Evolutionary conservation across 768 basidiomycete genomes (phyloP).

Genomic region (Neoboletus magnificus): DNA sequence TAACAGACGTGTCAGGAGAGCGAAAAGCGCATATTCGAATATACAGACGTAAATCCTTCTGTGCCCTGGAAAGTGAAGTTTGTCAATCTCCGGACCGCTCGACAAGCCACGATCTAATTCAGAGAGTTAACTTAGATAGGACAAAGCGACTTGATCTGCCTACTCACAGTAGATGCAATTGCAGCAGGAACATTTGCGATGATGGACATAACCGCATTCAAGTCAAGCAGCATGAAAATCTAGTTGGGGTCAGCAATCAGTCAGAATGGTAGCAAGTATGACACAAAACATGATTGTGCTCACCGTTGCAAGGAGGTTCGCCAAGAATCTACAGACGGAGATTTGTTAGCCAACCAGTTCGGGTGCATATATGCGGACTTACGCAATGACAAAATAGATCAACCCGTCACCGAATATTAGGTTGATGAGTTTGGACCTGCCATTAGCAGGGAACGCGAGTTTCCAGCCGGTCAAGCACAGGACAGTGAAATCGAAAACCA

Average conservation of each 20-base stretch:
- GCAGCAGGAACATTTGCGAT: slow-evolving; percentile 73
- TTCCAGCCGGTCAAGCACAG: slow-evolving; percentile 61
- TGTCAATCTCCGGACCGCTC: slow-evolving; percentile 61
- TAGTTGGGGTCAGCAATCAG: slow-evolving; percentile 5
- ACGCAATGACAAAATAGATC: slow-evolving; percentile 72
- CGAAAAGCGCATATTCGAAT: slow-evolving; percentile 20
- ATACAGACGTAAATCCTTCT: slow-evolving; percentile 52
- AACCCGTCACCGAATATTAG: slow-evolving; percentile 72
- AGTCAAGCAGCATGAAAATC: slow-evolving; percentile 63
- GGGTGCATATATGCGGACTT: slow-evolving; percentile 27
- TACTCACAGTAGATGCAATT: slow-evolving; percentile 59
- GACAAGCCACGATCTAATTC: slow-evolving; percentile 59
- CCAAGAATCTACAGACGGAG: slow-evolving; percentile 50
- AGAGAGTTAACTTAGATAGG: background rate
- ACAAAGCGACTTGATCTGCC: background rate
- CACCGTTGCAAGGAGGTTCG: slow-evolving; percentile 58
- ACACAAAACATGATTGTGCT: slow-evolving; percentile 1
- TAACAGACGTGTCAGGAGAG: slow-evolving; percentile 5
- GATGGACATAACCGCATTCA: slow-evolving; percentile 72
- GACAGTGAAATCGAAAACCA: slow-evolving; percentile 67
- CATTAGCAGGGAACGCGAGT: slow-evolving; percentile 44
- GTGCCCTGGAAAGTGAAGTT: slow-evolving; percentile 50
- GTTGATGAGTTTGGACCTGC: slow-evolving; percentile 54
- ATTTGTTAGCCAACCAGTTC: slow-evolving; percentile 1
- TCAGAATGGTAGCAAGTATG: background rate